Base-by-base conservation (phyloP, 768 basidiomycete species). In the Dictyophora rubrovolvata region DNA sequence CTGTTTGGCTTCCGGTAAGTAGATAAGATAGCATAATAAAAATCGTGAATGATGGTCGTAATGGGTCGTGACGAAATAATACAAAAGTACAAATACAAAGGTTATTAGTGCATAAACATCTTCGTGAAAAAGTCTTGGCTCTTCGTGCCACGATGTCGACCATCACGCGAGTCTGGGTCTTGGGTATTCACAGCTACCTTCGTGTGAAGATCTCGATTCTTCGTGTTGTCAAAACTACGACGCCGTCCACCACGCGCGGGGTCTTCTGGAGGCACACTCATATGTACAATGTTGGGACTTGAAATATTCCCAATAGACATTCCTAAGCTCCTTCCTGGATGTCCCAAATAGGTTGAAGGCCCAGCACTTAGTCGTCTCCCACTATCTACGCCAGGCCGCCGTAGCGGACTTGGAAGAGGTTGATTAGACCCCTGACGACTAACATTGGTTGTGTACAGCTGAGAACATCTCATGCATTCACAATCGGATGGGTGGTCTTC, bases 401-500 rank as follows among this genome's bases (percentile, higher is more conserved):
- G n/a, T 42, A n/a, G 42, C 42, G 42, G 42, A 42, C n/a, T n/a
- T 9, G 12, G 42, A 42, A n/a, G 12, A 9, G 42, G n/a, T 42
- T 12, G 42, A n/a, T 14, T 42, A 12, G 42, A 42, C n/a, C 42
- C n/a, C 11, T 42, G 42, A 42, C 28, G 28, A 7, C 28, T 42
- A 42, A 12, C 14, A 42, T 42, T 42, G 42, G 42, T 12, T n/a
- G 11, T 9, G n/a, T 42, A 42, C 12, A 42, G n/a, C n/a, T 42
- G 42, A 42, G 42, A 42, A 42, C 42, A 42, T n/a, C 42, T 42
- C 42, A 14, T 12, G 10, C 56, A 35, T 48, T 55, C 23, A 55
- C 51, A 35, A 52, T 56, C 16, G 56, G 57, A 34, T 62, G 65
- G n/a, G 62, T 64, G 11, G 47, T 55, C 21, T 33, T 50, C 22